Evolutionary conservation across 2,329 filamentous ascomycete species (phyloP).

Genomic region (Penicillium rolfsii): DNA sequence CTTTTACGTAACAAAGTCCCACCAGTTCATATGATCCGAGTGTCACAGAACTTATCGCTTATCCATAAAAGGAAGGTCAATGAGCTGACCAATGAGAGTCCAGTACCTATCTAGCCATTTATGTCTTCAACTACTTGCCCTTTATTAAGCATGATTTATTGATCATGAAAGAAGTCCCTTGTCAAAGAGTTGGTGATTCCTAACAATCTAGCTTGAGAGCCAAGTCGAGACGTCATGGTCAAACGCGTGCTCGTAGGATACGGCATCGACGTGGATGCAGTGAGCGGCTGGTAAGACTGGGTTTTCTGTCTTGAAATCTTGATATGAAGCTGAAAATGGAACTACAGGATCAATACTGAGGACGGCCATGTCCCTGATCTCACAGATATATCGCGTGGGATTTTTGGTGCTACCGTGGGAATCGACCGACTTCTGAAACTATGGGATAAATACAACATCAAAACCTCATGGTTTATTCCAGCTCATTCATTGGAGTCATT

Average conservation of each 20-base stretch:
- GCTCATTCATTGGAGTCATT: slow-evolving; percentile 14
- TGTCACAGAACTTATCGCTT: not conserved
- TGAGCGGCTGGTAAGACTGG: slow-evolving; percentile 13
- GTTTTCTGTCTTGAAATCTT: too few relatives aligned
- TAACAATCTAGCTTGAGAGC: not conserved
- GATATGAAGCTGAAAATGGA: not conserved
- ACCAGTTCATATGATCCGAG: too few relatives aligned
- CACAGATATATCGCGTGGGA: slow-evolving; percentile 13
- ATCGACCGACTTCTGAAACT: slow-evolving; percentile 14
- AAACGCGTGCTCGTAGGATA: slow-evolving; percentile 13
- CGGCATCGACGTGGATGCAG: slow-evolving; percentile 17
- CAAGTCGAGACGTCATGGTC: not conserved
- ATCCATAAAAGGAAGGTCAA: slow-evolving; percentile 5
- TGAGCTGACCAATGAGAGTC: slow-evolving; percentile 7
- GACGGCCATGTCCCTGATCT: slow-evolving; percentile 4
- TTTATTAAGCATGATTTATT: not conserved
- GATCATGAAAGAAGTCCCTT: not conserved
- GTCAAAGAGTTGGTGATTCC: not conserved
- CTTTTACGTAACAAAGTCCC: not conserved
- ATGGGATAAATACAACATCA: slow-evolving; percentile 10
- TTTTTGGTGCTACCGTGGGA: slow-evolving; percentile 15
- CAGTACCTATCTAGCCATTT: not conserved
- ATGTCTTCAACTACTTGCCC: not conserved
- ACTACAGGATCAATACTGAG: slow-evolving; percentile 9
- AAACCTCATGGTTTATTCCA: slow-evolving; percentile 15